Percentiles rank a stretch among this genome's conserved stretches.
Evolutionary conservation across 2,329 filamentous ascomycete species (phyloP).

Genomic region (Colletotrichum tropicale): DNA sequence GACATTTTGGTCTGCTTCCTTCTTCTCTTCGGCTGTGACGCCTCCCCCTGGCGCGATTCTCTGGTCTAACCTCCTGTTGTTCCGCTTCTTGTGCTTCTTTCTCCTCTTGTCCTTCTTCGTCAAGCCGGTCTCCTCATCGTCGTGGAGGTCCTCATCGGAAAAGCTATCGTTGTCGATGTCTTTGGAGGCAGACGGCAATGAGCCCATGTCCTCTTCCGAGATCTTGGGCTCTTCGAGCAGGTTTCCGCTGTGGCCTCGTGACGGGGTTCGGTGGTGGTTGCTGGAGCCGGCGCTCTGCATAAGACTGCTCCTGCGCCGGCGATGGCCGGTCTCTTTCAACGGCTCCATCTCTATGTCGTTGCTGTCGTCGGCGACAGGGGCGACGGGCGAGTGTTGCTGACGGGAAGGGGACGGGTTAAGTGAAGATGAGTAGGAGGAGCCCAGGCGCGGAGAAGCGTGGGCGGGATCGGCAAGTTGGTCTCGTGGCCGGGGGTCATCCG

Average conservation of each 20-base stretch:
- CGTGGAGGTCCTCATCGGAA: slow-evolving; percentile 75
- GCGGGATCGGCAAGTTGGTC: background rate
- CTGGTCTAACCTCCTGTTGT: slow-evolving; percentile 73
- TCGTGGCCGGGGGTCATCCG: slow-evolving; percentile 7
- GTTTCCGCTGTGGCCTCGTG: slow-evolving; percentile 29
- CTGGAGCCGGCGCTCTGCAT: slow-evolving; percentile 41
- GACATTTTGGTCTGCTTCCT: slow-evolving; percentile 77
- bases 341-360: slow-evolving; percentile 62
- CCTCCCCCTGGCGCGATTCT: slow-evolving; percentile 65
- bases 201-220: slow-evolving; percentile 42
- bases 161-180: slow-evolving; percentile 57
- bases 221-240: slow-evolving; percentile 49
- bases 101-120: slow-evolving; percentile 75
- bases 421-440: background rate
- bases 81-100: slow-evolving; percentile 68
- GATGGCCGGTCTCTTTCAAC: slow-evolving; percentile 52
- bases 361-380: slow-evolving; percentile 1
- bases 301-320: slow-evolving; percentile 60
- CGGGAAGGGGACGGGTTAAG: background rate
- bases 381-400: background rate
- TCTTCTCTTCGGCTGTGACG: slow-evolving; percentile 74
- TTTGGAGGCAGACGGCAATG: slow-evolving; percentile 28
- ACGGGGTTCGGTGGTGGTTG: slow-evolving; percentile 26
- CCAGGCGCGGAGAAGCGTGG: slow-evolving; percentile 6
- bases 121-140: slow-evolving; percentile 90